Evolutionary conservation across 2,329 filamentous ascomycete species (phyloP).

Genomic region (Bipolaris sorokiniana): DNA sequence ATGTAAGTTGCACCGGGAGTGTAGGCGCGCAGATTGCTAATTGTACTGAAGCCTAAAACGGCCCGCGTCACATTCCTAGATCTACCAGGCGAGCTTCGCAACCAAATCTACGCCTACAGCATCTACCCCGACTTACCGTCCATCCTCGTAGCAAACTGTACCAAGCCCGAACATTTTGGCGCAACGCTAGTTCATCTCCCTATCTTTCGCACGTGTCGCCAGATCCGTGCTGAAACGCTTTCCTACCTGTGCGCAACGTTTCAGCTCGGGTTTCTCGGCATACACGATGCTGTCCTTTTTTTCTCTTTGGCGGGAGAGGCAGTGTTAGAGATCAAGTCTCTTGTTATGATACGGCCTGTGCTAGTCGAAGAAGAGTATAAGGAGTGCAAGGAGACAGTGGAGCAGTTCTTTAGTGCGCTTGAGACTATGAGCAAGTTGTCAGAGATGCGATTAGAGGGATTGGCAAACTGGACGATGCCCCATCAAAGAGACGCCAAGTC

Average conservation of each 20-base stretch:
- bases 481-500: background rate
- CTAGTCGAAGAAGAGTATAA: background rate
- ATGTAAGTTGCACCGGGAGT: background rate
- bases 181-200: constrained; percentile 15
- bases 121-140: constrained; percentile 17
- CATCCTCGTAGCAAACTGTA: constrained; percentile 10
- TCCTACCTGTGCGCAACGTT: constrained; percentile 27
- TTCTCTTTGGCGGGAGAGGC: constrained; percentile 10
- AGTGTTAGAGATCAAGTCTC: constrained; percentile 6
- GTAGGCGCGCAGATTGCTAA: background rate
- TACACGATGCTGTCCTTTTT: constrained; percentile 16
- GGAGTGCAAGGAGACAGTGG: background rate
- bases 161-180: constrained; percentile 14
- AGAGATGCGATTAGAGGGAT: background rate
- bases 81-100: constrained; percentile 35
- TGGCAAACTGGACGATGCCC: background rate
- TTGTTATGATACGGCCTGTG: constrained; percentile 1
- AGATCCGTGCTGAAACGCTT: constrained; percentile 30
- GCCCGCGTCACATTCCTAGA: constrained; percentile 14
- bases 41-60: background rate
- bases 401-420: constrained; percentile 6
- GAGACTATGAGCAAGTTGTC: constrained; percentile 2
- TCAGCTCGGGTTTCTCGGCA: constrained; percentile 12
- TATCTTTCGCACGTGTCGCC: constrained; percentile 28
- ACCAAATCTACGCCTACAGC: constrained; percentile 24